Conservation (phyloP, 164 flowering plant species). For the Berberis thunbergii region DNA sequence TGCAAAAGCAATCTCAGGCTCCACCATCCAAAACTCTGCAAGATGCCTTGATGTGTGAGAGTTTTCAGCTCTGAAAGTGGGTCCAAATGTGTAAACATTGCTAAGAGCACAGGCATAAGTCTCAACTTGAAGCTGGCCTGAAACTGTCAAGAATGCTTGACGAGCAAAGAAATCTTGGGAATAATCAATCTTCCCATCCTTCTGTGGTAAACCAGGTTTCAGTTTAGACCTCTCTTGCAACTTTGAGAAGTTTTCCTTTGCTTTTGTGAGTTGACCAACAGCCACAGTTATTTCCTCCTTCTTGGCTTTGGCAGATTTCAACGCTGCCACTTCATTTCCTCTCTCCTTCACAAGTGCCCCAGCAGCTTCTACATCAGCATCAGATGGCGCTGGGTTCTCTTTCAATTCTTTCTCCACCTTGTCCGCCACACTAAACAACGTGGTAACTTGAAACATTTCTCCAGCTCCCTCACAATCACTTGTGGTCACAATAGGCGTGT, state of each 20-base stretch:
- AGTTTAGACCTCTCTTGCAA: constrained; percentile 70
- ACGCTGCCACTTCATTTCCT: constrained; percentile 49
- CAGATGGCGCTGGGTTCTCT: constrained; percentile 70
- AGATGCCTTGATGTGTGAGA: constrained; percentile 98
- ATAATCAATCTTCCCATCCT: constrained; percentile 88
- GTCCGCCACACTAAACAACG: constrained; percentile 66
- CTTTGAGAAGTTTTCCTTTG: constrained; percentile 59
- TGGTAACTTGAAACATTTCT: constrained; percentile 97
- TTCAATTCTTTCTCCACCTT: constrained; percentile 72
- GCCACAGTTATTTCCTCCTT: constrained; percentile 49
- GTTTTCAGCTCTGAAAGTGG: constrained; percentile 89
- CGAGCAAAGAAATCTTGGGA: constrained; percentile 75
- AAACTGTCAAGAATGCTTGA: constrained; percentile 88
- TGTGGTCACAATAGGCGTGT: constrained; percentile 86
- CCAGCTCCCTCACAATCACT: constrained; percentile 99
- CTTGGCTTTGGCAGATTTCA: constrained; percentile 68
- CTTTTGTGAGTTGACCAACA: constrained; percentile 56
- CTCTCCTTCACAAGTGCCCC: constrained; percentile 50
- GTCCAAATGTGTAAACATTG: constrained; percentile 92
- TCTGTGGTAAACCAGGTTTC: constrained; percentile 69
- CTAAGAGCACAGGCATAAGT: constrained; percentile 82
- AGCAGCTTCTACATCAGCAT: constrained; percentile 60
- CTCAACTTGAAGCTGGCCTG: constrained; percentile 92
- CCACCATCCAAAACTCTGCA: constrained; percentile 99
- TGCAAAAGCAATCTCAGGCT: constrained; percentile 93